These are phyloP conservation scores for Volvox reticuliferus DNA, from an alignment of 139 green algal species.

Conservation along the genomic window DNA sequence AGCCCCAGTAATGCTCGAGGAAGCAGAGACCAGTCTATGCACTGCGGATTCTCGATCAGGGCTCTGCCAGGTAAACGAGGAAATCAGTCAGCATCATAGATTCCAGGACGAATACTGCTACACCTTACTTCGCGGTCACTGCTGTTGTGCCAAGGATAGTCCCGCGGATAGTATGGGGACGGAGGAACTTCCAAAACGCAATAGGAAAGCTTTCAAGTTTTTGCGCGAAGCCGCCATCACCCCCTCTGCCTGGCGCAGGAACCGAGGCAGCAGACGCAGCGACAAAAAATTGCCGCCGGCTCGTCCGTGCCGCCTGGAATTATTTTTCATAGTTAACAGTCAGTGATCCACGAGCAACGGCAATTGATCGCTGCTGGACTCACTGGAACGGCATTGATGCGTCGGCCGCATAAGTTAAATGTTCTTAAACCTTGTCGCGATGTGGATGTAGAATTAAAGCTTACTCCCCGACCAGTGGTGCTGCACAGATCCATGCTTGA, in stretches of 20 bases:
- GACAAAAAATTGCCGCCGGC: background rate
- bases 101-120: background rate
- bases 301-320: background rate
- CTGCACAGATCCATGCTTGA: conserved; percentile 24
- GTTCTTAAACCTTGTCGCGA: background rate
- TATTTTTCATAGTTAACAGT: background rate
- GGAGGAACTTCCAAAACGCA: conserved; percentile 98
- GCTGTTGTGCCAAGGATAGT: conserved; percentile 91
- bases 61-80: conserved; percentile 46
- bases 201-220: conserved; percentile 67
- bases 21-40: conserved; percentile 94
- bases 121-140: conserved; percentile 67
- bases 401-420: background rate
- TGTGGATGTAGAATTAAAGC: background rate
- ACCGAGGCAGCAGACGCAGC: conserved; percentile 18
- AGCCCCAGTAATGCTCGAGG: conserved; percentile 89
- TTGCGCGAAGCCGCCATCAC: background rate
- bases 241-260: background rate
- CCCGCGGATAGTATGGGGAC: conserved; percentile 96
- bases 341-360: background rate
- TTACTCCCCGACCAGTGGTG: conserved; percentile 14
- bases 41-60: conserved; percentile 77
- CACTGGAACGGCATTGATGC: conserved; percentile 1
- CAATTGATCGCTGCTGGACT: background rate
- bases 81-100: background rate